Evolutionary conservation across 2,329 filamentous ascomycete genomes (phyloP).

Genomic region (Leptographium galeiforme): DNA sequence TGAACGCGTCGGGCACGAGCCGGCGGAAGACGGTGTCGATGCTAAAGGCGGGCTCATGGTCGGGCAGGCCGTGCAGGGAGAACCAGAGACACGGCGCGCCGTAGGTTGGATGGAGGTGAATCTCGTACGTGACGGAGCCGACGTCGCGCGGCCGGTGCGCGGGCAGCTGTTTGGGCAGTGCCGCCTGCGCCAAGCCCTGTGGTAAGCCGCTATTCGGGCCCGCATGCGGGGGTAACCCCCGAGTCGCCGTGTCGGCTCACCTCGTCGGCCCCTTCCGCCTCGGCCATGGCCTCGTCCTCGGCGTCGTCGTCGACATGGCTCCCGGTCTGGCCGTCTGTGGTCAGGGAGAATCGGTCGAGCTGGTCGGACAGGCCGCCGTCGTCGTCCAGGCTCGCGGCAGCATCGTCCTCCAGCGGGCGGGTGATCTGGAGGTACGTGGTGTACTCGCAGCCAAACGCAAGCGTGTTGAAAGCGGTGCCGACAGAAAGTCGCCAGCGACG

Average conservation of each 20-base stretch:
- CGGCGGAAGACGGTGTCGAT: slow-evolving; percentile 58
- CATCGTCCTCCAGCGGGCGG: slow-evolving; percentile 32
- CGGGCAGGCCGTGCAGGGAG: slow-evolving; percentile 44
- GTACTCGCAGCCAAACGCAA: slow-evolving; percentile 24
- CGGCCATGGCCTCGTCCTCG: slow-evolving; percentile 33
- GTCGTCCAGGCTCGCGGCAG: slow-evolving; percentile 15
- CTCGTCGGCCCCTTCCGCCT: slow-evolving; percentile 37
- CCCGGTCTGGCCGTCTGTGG: background rate
- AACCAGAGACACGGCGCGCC: slow-evolving; percentile 67
- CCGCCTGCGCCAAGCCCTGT: slow-evolving; percentile 21
- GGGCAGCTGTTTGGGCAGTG: slow-evolving; percentile 18
- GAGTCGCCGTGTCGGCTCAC: slow-evolving; percentile 20
- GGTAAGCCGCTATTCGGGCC: background rate
- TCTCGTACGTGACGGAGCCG: slow-evolving; percentile 53
- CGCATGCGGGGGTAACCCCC: background rate
- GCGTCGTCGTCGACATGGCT: slow-evolving; percentile 9
- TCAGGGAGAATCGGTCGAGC: slow-evolving; percentile 32
- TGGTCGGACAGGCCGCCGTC: slow-evolving; percentile 32
- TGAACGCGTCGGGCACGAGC: slow-evolving; percentile 55
- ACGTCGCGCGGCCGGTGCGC: slow-evolving; percentile 15
- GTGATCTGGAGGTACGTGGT: slow-evolving; percentile 43
- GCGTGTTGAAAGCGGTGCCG: slow-evolving; percentile 35
- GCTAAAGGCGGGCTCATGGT: slow-evolving; percentile 41
- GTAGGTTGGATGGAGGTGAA: slow-evolving; percentile 64
- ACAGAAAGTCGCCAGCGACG: slow-evolving; percentile 40